Evolutionary conservation across 495 filamentous ascomycete genomes (phyloP), one percentile per base, ranked within the genome.

Genomic region (Neurospora terricola): DNA sequence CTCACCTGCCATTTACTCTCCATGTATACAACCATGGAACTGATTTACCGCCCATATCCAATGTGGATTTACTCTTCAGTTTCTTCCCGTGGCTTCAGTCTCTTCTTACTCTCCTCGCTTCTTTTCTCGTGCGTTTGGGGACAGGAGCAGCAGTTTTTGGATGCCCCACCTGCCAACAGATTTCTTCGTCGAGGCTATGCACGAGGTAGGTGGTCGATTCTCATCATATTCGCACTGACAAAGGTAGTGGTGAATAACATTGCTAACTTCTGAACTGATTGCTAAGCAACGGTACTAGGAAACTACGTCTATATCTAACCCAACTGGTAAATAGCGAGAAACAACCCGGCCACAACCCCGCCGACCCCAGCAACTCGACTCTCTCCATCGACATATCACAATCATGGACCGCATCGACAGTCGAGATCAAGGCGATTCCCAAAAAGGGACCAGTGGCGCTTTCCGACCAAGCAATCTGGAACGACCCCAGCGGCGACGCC

Each of bases 321-420:
- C 76, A 77, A 7, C 5, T 75, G 12, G 5, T 70, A 7, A 42
- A 77, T 7, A 70, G 70, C 16, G n/a, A 70, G 2, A 3, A 5
- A 37, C 27, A 3, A 16, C 66, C 34, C 2, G 11, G 11, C n/a
- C 72, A 18, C 34, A 18, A 16, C 23, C 10, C 10, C 42, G 38
- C 38, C 14, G 39, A 48, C 7, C 40, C 72, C 18, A 38, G n/a
- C 2, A 73, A 73, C 36, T 42, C 72, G 23, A 73, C 72, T 3
- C 72, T 73, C 14, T 73, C 81, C 38, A 74, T 83, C 27, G 78
- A 79, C 74, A 72, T 83, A 4, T 80, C 78, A 21, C 75, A 77
- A 38, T 80, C 82, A 9, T 84, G 82, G 82, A 79, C 74, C 36
- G 74, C 79, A 37, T 69, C 73, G 14, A 77, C 73, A 0, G 81